Base-by-base conservation (phyloP, 495 filamentous ascomycete species). In the Saxispiralis lemnorum region DNA sequence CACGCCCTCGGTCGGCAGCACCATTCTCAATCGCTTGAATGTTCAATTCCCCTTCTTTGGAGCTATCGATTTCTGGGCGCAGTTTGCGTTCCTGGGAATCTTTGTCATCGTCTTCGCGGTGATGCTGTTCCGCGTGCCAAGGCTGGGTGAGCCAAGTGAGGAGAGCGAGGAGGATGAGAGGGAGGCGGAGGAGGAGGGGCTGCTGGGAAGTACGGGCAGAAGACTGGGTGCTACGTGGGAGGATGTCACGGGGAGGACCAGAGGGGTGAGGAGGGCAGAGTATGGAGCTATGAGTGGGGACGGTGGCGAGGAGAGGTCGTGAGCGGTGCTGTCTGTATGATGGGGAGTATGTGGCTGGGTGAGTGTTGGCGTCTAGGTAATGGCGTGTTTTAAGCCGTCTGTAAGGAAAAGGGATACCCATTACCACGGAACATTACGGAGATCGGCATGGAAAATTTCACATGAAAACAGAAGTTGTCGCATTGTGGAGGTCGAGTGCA, bases 11-110 rank as follows among this genome's bases (percentile, higher is more conserved):
- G 77, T 96, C 37, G 79, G 80, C 51, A 86, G 80, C 44, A 94
- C 83, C 0, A 93, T 97, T 63, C 65, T 96, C 42, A 94, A 97
- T 57, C 76, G 86, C 24, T 71, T 95, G 31, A 92, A 83, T n/a
- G 65, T 96, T 47, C 89, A 88, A 62, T 97, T 85, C 67, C 88
- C 92, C 13, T 81, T 93, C 55, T 93, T 97, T 61, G 89, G 89
- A n/a, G 79, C 74, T 30, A 66, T 96, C 11, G 71, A 80, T 46
- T 97, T 96, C 63, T 96, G 86, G 87, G 81, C 83, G 0, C 92
- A 96, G 56, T 94, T 93, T 53, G 76, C 68, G 11, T 96, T 96
- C 62, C 61, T 96, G 36, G 84, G 74, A 70, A 67, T 94, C 12
- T 93, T 89, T 62, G 55, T 92, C 7, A 62, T 92, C 41, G 72